phyloP scores from a whole-genome alignment of 2,329 filamentous ascomycete genomes.

The Rutstroemia sp. region DNA sequence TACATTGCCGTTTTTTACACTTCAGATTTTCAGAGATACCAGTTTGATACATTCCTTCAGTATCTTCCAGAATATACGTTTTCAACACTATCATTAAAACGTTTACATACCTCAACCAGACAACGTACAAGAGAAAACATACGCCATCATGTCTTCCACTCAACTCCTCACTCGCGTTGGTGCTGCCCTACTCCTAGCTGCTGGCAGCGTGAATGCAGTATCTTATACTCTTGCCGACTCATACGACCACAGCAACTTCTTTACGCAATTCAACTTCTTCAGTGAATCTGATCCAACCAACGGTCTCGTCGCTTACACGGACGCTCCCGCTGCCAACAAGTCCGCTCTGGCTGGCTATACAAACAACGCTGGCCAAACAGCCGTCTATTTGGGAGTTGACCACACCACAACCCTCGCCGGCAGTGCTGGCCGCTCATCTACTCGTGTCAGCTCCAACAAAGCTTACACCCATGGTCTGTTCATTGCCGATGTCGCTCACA shows the following conservation, averaged over 20 bases:
- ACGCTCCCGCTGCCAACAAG: conserved; percentile 47
- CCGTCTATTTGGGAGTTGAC: conserved; percentile 65
- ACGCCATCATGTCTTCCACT: conserved; percentile 16
- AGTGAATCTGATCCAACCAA: conserved; percentile 58
- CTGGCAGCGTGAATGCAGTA: conserved; percentile 19
- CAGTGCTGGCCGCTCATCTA: conserved; percentile 55
- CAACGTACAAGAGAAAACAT: neutral
- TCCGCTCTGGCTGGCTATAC: conserved; percentile 36
- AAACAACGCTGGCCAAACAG: conserved; percentile 32
- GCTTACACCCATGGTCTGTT: conserved; percentile 49
- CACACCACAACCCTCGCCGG: conserved; percentile 44
- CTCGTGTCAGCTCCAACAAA: conserved; percentile 54
- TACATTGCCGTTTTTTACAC: neutral
- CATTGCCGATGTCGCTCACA: conserved; percentile 50
- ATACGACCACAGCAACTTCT: conserved; percentile 37
- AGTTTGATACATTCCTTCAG: conserved; percentile 1
- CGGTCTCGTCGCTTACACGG: conserved; percentile 67
- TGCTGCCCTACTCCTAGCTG: conserved; percentile 26
- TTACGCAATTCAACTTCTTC: conserved; percentile 48
- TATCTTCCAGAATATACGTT: neutral
- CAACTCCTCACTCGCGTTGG: conserved; percentile 21
- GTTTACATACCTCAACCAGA: neutral
- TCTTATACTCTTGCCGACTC: conserved; percentile 37
- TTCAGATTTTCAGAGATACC: neutral
- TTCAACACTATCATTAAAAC: neutral